These are phyloP conservation scores for Corniculantispora saksenae DNA, from an alignment of 2,329 filamentous ascomycete species.

Conservation along the genomic window DNA sequence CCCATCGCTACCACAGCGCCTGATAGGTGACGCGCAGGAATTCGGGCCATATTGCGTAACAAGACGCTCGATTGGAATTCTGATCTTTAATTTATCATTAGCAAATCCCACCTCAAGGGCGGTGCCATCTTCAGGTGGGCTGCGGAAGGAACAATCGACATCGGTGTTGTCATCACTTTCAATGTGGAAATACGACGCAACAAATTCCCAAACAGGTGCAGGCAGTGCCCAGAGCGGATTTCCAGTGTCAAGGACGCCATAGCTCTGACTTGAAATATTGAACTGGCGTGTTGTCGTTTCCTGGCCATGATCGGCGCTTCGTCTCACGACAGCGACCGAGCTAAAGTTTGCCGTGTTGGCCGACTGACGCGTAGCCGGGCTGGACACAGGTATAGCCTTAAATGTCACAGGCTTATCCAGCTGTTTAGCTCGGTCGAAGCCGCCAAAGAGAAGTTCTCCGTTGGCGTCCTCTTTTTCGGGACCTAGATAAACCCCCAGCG, in stretches of 20 bases:
- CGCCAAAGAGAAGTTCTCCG: background rate
- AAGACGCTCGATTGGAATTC: background rate
- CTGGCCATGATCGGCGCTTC: background rate
- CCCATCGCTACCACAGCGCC: background rate
- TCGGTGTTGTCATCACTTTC: background rate
- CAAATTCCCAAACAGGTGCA: background rate
- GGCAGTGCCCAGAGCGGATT: background rate
- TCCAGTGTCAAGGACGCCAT: background rate
- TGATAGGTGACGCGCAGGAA: background rate
- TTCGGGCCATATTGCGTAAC: background rate
- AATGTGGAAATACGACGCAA: background rate
- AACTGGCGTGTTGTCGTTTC: background rate
- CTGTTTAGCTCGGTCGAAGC: background rate
- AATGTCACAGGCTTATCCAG: background rate
- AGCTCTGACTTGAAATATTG: background rate
- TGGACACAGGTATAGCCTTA: background rate
- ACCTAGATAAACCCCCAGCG: background rate
- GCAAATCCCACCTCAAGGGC: background rate
- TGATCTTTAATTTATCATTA: background rate
- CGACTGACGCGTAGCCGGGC: background rate
- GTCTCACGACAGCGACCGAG: background rate
- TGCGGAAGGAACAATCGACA: background rate
- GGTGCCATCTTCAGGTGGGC: background rate
- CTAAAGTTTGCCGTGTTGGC: background rate
- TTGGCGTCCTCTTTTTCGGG: background rate